phyloP scores from a whole-genome alignment of 352 stramenopile species.

The Blastocystis sp. region DNA sequence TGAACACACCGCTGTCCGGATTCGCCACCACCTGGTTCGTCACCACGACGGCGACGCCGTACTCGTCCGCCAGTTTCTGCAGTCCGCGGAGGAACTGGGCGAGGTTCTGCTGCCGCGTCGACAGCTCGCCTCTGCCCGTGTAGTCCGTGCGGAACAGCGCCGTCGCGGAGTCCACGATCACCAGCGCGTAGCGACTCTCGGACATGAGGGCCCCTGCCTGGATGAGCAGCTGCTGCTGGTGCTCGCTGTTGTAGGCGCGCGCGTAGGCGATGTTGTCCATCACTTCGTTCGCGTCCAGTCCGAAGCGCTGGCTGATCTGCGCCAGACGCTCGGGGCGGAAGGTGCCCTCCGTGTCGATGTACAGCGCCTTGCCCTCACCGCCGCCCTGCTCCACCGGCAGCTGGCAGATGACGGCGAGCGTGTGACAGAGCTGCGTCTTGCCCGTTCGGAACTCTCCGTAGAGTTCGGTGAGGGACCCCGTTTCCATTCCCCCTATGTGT shows the following conservation, averaged over 20 bases:
- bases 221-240: too few species aligned
- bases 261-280: slow-evolving; percentile 95
- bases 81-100: slow-evolving; percentile 91
- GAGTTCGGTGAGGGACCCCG: slow-evolving; percentile 91
- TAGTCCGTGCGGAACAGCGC: slow-evolving; percentile 98
- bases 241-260: too few species aligned
- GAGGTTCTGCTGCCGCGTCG: slow-evolving; percentile 83
- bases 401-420: too few species aligned
- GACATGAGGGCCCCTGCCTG: too few species aligned
- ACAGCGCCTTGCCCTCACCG: slow-evolving; percentile 84
- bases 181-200: too few species aligned
- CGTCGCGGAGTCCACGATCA: slow-evolving; percentile 76
- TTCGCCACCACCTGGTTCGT: slow-evolving; percentile 66
- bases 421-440: too few species aligned
- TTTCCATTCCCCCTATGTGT: slow-evolving; percentile 91
- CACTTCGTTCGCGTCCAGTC: slow-evolving; percentile 90
- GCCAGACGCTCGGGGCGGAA: too few species aligned
- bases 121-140: slow-evolving; percentile 91
- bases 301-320: slow-evolving; percentile 83
- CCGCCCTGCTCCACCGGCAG: slow-evolving; percentile 80
- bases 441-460: slow-evolving; percentile 78
- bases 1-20: too few species aligned
- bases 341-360: neutral
- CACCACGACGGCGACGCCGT: slow-evolving; percentile 90
- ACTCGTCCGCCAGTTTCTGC: slow-evolving; percentile 93